These are phyloP conservation scores for Lentinula detonsa DNA, from an alignment of 768 basidiomycete genomes.

Conservation along the genomic window DNA sequence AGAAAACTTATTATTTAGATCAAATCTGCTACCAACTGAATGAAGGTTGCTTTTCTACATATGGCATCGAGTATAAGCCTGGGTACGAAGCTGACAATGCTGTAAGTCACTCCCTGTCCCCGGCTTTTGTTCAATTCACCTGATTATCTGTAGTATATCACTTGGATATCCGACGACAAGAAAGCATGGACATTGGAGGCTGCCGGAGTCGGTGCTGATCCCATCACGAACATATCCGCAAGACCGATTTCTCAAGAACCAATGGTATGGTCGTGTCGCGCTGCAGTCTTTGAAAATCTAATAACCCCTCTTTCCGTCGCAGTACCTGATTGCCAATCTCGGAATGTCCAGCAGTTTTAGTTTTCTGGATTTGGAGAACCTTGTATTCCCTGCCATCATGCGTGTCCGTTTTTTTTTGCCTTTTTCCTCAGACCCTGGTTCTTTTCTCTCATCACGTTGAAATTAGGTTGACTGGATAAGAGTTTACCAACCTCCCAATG, in stretches of 20 bases:
- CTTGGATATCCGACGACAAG: slow-evolving; percentile 72
- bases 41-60: slow-evolving; percentile 58
- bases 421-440: not conserved
- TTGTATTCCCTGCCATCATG: slow-evolving; percentile 60
- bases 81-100: slow-evolving; percentile 60
- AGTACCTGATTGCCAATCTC: slow-evolving; percentile 81
- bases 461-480: slow-evolving; percentile 37
- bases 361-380: slow-evolving; percentile 55
- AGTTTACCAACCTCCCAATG: slow-evolving; percentile 62
- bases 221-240: slow-evolving; percentile 49
- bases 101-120: slow-evolving; percentile 28
- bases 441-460: not conserved
- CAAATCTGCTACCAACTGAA: slow-evolving; percentile 61
- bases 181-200: slow-evolving; percentile 71
- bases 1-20: slow-evolving; percentile 21
- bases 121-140: not conserved
- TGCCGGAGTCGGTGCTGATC: slow-evolving; percentile 60
- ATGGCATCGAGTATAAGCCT: slow-evolving; percentile 70
- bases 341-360: slow-evolving; percentile 82
- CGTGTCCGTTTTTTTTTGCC: slow-evolving; percentile 14
- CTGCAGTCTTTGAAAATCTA: slow-evolving; percentile 25
- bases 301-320: slow-evolving; percentile 5
- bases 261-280: slow-evolving; percentile 47
- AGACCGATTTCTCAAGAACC: slow-evolving; percentile 79
- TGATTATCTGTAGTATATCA: slow-evolving; percentile 55